phyloP scores from a whole-genome alignment of 1,284 basidiomycete genomes.

The Sanghuangporus sanghuang region DNA sequence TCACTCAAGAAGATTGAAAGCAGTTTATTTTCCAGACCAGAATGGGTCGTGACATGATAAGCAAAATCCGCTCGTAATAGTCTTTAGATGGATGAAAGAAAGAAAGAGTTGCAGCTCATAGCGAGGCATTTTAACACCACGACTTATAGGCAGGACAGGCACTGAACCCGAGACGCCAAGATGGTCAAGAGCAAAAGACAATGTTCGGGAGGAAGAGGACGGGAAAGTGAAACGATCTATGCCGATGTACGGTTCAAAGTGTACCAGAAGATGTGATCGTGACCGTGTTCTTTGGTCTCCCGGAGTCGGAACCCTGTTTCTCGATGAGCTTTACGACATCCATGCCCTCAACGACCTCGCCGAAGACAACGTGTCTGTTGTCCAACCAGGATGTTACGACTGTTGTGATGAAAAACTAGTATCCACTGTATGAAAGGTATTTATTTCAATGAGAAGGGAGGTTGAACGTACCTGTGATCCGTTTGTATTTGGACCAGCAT shows the following conservation, averaged over 20 bases:
- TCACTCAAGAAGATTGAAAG: too few species aligned
- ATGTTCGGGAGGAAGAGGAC: neutral
- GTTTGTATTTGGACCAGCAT: slow-evolving; percentile 68
- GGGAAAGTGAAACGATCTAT: slow-evolving; percentile 21
- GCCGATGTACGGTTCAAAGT: neutral
- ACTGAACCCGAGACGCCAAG: neutral
- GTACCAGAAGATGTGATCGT: slow-evolving; percentile 49
- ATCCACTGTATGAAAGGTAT: slow-evolving; percentile 28
- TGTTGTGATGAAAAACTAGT: slow-evolving; percentile 68
- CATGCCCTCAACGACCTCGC: slow-evolving; percentile 60
- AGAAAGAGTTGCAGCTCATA: too few species aligned
- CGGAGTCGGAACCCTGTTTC: slow-evolving; percentile 44
- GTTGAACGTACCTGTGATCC: slow-evolving; percentile 38
- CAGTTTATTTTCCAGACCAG: too few species aligned
- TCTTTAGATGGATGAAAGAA: too few species aligned
- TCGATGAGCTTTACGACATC: slow-evolving; percentile 68
- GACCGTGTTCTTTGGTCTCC: slow-evolving; percentile 42
- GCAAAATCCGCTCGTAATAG: too few species aligned
- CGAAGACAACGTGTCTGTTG: slow-evolving; percentile 78
- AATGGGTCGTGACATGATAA: too few species aligned
- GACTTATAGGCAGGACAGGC: too few species aligned
- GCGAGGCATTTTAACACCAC: too few species aligned
- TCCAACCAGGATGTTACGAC: slow-evolving; percentile 70
- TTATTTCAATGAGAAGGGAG: neutral
- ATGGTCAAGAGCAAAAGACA: neutral